Conservation (phyloP, 495 filamentous ascomycete species). For the Astrothelium subdiscretum region DNA sequence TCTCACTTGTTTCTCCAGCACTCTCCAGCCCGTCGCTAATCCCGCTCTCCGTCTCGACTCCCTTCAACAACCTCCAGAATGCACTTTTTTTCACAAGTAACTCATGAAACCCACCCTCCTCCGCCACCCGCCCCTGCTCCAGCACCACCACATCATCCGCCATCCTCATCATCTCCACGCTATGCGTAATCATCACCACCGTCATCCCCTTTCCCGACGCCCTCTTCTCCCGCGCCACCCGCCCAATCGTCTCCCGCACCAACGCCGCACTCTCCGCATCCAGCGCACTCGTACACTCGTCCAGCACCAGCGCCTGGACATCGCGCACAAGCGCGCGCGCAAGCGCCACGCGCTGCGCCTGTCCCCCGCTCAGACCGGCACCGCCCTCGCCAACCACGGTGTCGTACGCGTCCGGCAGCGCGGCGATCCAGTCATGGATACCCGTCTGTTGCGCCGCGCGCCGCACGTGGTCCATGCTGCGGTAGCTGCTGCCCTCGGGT, state of each 20-base stretch:
- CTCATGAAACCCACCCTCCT: conserved; percentile 49
- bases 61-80: conserved; percentile 31
- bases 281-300: conserved; percentile 77
- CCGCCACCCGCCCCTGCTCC: conserved; percentile 54
- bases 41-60: conserved; percentile 1
- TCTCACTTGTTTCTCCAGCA: neutral
- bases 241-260: conserved; percentile 51
- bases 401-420: conserved; percentile 61
- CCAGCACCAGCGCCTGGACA: conserved; percentile 64
- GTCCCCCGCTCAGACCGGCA: conserved; percentile 64
- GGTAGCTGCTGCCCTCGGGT: conserved; percentile 30
- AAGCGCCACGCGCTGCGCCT: conserved; percentile 72
- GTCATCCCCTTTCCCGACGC: conserved; percentile 31
- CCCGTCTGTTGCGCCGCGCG: conserved; percentile 55
- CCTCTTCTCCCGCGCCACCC: conserved; percentile 32
- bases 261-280: conserved; percentile 58
- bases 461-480: conserved; percentile 32
- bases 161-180: conserved; percentile 69
- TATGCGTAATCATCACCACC: conserved; percentile 68
- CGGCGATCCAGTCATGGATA: conserved; percentile 68
- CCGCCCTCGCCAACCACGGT: conserved; percentile 73
- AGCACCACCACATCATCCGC: conserved; percentile 61
- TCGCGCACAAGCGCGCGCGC: conserved; percentile 63
- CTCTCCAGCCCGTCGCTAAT: neutral
- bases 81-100: conserved; percentile 33